Evolutionary conservation across 768 basidiomycete genomes (phyloP).

Genomic region (Leucocoprinus leucothites): DNA sequence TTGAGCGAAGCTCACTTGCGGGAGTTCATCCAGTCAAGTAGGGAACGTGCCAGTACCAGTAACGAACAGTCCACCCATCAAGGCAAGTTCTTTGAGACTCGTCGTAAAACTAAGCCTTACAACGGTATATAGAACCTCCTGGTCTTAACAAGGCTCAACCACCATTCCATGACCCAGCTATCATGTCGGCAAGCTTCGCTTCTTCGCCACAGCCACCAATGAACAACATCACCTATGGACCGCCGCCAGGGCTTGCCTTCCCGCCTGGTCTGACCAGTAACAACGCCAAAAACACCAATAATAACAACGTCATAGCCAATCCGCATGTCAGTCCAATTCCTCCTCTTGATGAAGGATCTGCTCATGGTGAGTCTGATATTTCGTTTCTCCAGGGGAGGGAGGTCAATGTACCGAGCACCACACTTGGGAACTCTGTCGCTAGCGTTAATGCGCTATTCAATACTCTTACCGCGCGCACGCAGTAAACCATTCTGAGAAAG

Average conservation of each 20-base stretch:
- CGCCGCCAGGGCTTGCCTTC: conserved; percentile 66
- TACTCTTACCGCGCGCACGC: conserved; percentile 30
- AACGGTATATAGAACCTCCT: conserved; percentile 13
- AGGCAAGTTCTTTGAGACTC: neutral
- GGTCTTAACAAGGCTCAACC: conserved; percentile 26
- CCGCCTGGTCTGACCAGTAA: conserved; percentile 29
- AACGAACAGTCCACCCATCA: conserved; percentile 9
- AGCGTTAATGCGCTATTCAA: conserved; percentile 54
- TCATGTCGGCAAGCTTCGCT: conserved; percentile 72
- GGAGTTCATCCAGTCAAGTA: conserved; percentile 71
- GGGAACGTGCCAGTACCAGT: conserved; percentile 42
- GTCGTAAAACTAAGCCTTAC: neutral
- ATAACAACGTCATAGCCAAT: conserved; percentile 19
- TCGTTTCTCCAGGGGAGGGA: conserved; percentile 69
- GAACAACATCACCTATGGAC: conserved; percentile 43
- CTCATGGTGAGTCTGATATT: conserved; percentile 66
- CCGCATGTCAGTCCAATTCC: conserved; percentile 18
- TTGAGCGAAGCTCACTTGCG: conserved; percentile 77
- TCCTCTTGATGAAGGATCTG: conserved; percentile 27
- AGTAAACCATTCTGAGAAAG: conserved; percentile 26
- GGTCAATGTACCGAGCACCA: conserved; percentile 86
- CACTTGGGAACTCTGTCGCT: conserved; percentile 80
- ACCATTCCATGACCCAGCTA: conserved; percentile 72
- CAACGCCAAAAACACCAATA: conserved; percentile 17
- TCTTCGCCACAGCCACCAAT: conserved; percentile 31